phyloP scores from a whole-genome alignment of 768 basidiomycete genomes.

The Melanogaster broomeanus region DNA sequence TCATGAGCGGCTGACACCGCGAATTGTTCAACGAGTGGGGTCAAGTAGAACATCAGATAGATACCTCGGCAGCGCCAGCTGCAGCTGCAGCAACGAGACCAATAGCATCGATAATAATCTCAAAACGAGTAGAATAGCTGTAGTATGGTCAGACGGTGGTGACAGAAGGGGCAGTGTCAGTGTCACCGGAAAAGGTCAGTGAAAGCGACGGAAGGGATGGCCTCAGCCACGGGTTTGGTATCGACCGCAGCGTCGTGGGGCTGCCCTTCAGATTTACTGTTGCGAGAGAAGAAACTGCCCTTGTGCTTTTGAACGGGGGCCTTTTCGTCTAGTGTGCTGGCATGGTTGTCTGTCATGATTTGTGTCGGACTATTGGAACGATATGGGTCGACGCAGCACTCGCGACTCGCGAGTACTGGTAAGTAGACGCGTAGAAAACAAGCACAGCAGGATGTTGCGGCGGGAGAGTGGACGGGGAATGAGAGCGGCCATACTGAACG shows the following conservation, averaged over 20 bases:
- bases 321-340: conserved; percentile 49
- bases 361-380: conserved; percentile 1
- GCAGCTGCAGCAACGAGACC: conserved; percentile 74
- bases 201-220: conserved; percentile 41
- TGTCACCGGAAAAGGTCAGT: conserved; percentile 50
- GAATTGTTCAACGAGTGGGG: neutral
- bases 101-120: conserved; percentile 65
- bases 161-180: neutral
- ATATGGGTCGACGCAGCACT: too few species aligned
- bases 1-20: conserved; percentile 64
- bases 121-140: conserved; percentile 75
- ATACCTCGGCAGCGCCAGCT: conserved; percentile 80
- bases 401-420: too few species aligned
- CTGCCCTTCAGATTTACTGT: conserved; percentile 31
- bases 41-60: neutral
- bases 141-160: conserved; percentile 13
- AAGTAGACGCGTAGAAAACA: too few species aligned
- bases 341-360: conserved; percentile 49
- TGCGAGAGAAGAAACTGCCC: conserved; percentile 41
- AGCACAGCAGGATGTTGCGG: too few species aligned
- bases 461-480: too few species aligned
- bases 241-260: neutral
- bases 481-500: too few species aligned
- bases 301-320: conserved; percentile 27
- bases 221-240: conserved; percentile 27